A percentile compares a stretch with the other conserved stretches of the same genome.
These are phyloP conservation scores for Sporobolomyces phaffii DNA, from an alignment of 768 basidiomycete species.

Conservation along the genomic window DNA sequence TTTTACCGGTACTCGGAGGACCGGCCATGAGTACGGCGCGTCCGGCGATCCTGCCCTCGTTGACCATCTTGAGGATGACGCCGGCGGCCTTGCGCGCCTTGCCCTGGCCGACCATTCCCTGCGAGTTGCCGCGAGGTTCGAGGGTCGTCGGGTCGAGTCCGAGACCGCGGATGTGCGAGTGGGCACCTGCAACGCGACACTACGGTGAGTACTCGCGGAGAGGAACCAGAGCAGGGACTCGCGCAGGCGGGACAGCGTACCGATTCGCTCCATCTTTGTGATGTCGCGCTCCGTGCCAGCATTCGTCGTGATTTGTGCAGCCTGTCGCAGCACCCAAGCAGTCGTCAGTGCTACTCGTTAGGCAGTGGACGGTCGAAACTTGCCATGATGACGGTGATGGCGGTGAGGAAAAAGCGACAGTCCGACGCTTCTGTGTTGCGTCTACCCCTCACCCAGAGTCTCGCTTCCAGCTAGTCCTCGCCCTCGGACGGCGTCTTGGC, in stretches of 20 bases:
- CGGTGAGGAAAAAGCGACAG: no score
- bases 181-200: no score
- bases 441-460: no score
- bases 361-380: no score
- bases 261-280: constrained; percentile 49
- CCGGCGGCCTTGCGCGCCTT: constrained; percentile 96
- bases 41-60: constrained; percentile 90
- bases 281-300: constrained; percentile 41
- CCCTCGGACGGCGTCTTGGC: no score
- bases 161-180: constrained; percentile 84
- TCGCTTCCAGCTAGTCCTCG: no score
- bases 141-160: constrained; percentile 79
- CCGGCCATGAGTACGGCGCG: constrained; percentile 95
- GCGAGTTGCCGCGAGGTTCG: constrained; percentile 77
- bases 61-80: constrained; percentile 96
- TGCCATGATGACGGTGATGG: no score
- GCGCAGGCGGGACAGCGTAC: constrained; percentile 31
- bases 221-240: no score
- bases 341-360: neutral
- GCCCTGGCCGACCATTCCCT: constrained; percentile 96
- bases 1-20: constrained; percentile 94
- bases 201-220: no score
- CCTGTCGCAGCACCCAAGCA: neutral
- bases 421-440: no score
- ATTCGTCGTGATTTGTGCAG: constrained; percentile 21